Evolutionary conservation across 176 grass and related monocot genomes (phyloP).

Genomic region (Typha latifolia): DNA sequence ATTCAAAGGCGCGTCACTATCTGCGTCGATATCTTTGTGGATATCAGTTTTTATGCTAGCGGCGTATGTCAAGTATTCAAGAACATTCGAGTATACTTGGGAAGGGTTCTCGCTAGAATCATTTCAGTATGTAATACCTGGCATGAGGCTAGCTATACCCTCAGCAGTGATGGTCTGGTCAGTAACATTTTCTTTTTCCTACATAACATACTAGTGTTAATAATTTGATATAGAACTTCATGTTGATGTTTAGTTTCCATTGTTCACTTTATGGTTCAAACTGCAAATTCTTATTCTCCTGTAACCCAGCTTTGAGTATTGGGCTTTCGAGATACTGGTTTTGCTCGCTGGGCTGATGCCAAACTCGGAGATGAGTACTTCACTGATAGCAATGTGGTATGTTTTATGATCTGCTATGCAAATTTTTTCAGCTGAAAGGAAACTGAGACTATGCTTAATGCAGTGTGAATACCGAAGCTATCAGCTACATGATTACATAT

Average conservation of each 20-base stretch:
- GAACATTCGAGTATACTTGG: conserved; percentile 47
- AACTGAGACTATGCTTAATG: not conserved
- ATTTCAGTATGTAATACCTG: conserved; percentile 47
- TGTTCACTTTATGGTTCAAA: not conserved
- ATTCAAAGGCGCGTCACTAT: conserved; percentile 41
- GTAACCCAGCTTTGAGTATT: conserved; percentile 60
- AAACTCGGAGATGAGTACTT: conserved; percentile 72
- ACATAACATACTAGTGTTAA: too few species aligned
- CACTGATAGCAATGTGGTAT: conserved; percentile 88
- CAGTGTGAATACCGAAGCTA: conserved; percentile 69
- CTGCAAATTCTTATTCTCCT: too few species aligned
- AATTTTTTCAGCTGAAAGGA: not conserved
- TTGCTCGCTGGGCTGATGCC: conserved; percentile 70
- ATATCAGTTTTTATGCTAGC: conserved; percentile 46
- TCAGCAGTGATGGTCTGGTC: conserved; percentile 94
- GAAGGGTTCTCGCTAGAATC: conserved; percentile 54
- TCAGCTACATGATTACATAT: conserved; percentile 74
- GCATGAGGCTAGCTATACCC: conserved; percentile 62
- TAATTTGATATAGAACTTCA: not conserved
- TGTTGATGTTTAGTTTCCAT: not conserved
- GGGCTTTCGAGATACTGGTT: conserved; percentile 85
- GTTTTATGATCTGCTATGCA: not conserved
- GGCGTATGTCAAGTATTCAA: conserved; percentile 36
- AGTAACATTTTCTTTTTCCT: not conserved
- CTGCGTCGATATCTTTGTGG: conserved; percentile 33